Base-by-base conservation (phyloP, 108 stramenopile species). In the Stephanodiscus triporus region DNA sequence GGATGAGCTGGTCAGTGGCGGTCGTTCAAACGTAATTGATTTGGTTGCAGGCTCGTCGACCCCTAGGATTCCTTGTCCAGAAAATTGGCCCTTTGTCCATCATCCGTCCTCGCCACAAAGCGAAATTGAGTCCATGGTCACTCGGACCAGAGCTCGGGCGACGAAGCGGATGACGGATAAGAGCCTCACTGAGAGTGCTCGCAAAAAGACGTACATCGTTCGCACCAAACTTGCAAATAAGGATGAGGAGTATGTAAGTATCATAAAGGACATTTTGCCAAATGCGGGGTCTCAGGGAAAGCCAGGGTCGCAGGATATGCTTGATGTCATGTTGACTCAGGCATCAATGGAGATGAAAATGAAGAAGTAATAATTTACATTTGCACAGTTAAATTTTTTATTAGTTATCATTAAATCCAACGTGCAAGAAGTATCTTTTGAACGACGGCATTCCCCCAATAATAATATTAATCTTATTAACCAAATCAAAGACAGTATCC, bases 401-500 rank as follows among this genome's bases (percentile, higher is more conserved):
- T n/a, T 72, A 72, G 23, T 74, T 56, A 26, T 65, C 53, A 1
- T 14, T 22, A 30, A 74, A 74, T 4, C 64, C 49, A 19, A 74
- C 73, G 47, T 74, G 63, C 10, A 64, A 7, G 26, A 74, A 74
- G 23, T 65, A 74, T 11, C 13, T 6, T 13, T 45, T 54, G 62
- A 63, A 73, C 1, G 49, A 63, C 9, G 16, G 36, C 48, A 73
- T 23, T 34, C 23, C 55, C 4, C 56, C 73, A 65, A 74, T 59
- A 16, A 74, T 74, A 27, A 20, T 20, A 58, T 74, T 74, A 10
- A 75, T 60, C 13, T 29, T 10, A 61, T 75, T 68, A 43, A 36
- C 66, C 48, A 75, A 75, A 26, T 36, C 58, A 58, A 40, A 13
- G 2, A 67, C 24, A 34, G 34, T 42, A 8, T 50, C 61, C 54